A percentile compares a stretch with the other conserved stretches of the same genome.
Conservation (phyloP, 768 basidiomycete species). For the Termitomyces sp. region DNA sequence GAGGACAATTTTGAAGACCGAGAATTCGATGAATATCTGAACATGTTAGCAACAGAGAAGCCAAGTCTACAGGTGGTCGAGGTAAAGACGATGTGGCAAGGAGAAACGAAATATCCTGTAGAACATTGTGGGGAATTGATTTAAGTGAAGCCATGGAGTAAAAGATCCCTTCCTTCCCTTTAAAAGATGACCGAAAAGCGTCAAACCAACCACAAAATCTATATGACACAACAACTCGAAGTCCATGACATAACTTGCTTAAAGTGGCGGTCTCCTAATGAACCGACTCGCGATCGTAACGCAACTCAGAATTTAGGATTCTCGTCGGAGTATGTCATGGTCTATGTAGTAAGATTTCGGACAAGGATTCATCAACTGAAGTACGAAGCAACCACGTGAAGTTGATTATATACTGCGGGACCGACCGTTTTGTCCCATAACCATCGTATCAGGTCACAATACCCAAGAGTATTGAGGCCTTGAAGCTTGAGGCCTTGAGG, state of each 20-base stretch:
- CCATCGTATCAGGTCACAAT: too few relatives aligned
- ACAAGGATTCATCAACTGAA: too few relatives aligned
- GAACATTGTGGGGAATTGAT: constrained; percentile 50
- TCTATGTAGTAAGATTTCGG: too few relatives aligned
- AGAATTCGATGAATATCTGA: constrained; percentile 42
- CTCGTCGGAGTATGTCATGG: too few relatives aligned
- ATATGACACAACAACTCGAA: constrained; percentile 3
- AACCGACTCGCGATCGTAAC: neutral
- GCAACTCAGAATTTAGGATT: too few relatives aligned
- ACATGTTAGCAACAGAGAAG: constrained; percentile 42
- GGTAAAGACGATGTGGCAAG: constrained; percentile 34
- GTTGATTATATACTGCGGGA: too few relatives aligned
- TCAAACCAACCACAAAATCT: neutral
- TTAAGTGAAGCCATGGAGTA: constrained; percentile 36
- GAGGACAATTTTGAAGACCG: constrained; percentile 38
- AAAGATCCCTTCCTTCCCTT: constrained; percentile 1
- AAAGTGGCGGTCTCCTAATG: neutral
- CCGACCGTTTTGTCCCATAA: too few relatives aligned
- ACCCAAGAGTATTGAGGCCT: too few relatives aligned
- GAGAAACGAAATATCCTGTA: constrained; percentile 52
- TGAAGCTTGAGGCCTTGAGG: too few relatives aligned
- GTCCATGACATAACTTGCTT: too few relatives aligned
- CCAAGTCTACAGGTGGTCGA: constrained; percentile 37
- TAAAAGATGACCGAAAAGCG: neutral
- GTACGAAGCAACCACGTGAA: too few relatives aligned